Conservation (phyloP, 2,329 filamentous ascomycete species). For the Exutisphaerella laricina region DNA sequence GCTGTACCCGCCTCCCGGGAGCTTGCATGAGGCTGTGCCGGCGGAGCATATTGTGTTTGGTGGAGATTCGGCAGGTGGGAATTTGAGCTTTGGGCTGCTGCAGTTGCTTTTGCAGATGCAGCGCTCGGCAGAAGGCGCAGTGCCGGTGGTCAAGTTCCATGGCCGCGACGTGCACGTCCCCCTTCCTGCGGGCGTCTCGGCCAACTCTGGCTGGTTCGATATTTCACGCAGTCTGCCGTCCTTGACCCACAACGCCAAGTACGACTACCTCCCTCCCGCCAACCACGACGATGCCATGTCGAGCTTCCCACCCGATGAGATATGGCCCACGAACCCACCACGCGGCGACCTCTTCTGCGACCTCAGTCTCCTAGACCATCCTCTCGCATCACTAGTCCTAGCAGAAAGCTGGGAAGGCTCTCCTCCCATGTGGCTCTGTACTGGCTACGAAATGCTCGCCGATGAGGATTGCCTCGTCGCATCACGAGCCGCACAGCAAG, state of each 20-base stretch:
- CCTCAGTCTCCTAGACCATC: slow-evolving; percentile 50
- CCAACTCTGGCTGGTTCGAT: slow-evolving; percentile 67
- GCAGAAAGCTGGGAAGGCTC: slow-evolving; percentile 53
- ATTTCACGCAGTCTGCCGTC: slow-evolving; percentile 59
- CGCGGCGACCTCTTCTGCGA: slow-evolving; percentile 46
- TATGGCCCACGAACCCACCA: slow-evolving; percentile 44
- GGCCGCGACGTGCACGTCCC: slow-evolving; percentile 54
- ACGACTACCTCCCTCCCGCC: slow-evolving; percentile 58
- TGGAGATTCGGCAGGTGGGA: slow-evolving; percentile 73
- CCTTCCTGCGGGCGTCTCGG: slow-evolving; percentile 59
- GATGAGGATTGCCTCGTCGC: slow-evolving; percentile 63
- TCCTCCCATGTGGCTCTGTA: slow-evolving; percentile 63
- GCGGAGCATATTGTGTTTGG: slow-evolving; percentile 63
- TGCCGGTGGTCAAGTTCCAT: slow-evolving; percentile 54
- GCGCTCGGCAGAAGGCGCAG: slow-evolving; percentile 37
- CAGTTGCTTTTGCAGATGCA: slow-evolving; percentile 63
- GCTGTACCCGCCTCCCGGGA: slow-evolving; percentile 63
- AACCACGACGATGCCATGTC: slow-evolving; percentile 32
- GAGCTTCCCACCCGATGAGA: slow-evolving; percentile 44
- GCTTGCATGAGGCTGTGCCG: slow-evolving; percentile 60
- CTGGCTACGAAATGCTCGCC: slow-evolving; percentile 65
- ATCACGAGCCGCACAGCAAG: slow-evolving; percentile 49
- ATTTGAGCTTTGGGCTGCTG: slow-evolving; percentile 60
- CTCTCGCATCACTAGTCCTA: slow-evolving; percentile 60
- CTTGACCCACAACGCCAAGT: slow-evolving; percentile 48